Conservation (phyloP, 345 rosid genomes). For the Populus alba region DNA sequence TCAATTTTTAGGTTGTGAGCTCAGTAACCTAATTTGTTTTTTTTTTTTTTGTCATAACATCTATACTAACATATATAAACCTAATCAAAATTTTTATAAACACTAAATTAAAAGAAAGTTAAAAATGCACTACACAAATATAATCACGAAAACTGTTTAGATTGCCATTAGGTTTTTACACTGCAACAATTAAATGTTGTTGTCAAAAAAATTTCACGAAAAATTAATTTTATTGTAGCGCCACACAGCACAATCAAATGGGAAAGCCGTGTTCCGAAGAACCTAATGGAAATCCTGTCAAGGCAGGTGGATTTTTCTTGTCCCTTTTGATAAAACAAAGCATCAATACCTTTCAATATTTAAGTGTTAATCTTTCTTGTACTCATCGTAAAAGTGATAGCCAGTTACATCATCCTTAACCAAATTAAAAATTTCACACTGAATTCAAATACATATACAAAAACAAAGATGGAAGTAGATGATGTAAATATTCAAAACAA, state of each 20-base stretch:
- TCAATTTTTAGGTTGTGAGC: too few relatives aligned
- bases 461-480: too few relatives aligned
- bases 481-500: too few relatives aligned
- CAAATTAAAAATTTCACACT: too few relatives aligned
- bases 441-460: too few relatives aligned
- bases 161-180: neutral
- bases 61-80: neutral
- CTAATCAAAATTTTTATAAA: neutral
- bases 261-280: neutral
- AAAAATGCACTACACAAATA: neutral
- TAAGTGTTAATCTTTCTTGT: neutral
- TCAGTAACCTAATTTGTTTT: too few relatives aligned
- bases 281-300: constrained; percentile 6
- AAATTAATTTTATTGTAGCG: neutral
- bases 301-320: neutral
- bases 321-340: neutral
- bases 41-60: too few relatives aligned
- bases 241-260: neutral
- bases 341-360: neutral
- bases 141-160: neutral
- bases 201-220: neutral
- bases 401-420: neutral
- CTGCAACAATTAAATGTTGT: neutral
- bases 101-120: neutral
- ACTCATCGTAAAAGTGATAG: neutral